These are phyloP conservation scores for Globisporangium sylvaticum DNA, from an alignment of 352 stramenopile species.

Conservation along the genomic window DNA sequence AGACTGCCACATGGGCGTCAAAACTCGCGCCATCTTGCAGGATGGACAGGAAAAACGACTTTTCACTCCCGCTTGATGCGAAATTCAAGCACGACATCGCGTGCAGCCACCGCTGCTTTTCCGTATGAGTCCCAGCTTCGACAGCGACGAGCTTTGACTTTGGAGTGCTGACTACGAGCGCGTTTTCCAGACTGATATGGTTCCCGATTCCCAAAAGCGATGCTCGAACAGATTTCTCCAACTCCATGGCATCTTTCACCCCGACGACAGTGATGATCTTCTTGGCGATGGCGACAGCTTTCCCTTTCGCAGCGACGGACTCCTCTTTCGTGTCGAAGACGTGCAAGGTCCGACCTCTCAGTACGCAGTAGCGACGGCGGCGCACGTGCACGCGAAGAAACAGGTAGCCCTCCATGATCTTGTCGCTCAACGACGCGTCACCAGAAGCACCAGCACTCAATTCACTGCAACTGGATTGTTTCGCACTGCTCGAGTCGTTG, in stretches of 20 bases:
- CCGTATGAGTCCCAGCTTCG: slow-evolving; percentile 64
- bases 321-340: slow-evolving; percentile 65
- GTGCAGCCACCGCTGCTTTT: slow-evolving; percentile 78
- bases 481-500: background rate
- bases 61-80: slow-evolving; percentile 43
- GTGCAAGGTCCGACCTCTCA: slow-evolving; percentile 46
- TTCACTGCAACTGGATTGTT: background rate
- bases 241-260: slow-evolving; percentile 54
- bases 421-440: background rate
- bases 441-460: background rate
- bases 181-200: slow-evolving; percentile 37
- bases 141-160: slow-evolving; percentile 70
- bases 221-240: slow-evolving; percentile 48
- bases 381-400: slow-evolving; percentile 53
- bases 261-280: slow-evolving; percentile 63
- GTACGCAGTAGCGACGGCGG: slow-evolving; percentile 66
- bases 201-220: slow-evolving; percentile 40
- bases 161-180: slow-evolving; percentile 58
- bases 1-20: slow-evolving; percentile 64
- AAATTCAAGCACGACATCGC: slow-evolving; percentile 67
- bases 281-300: slow-evolving; percentile 25
- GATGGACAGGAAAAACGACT: slow-evolving; percentile 49
- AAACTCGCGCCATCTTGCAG: slow-evolving; percentile 49
- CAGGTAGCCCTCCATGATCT: slow-evolving; percentile 58
- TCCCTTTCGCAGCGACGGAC: slow-evolving; percentile 1